A percentile compares a stretch with the other conserved stretches of the same genome.
Conservation (phyloP, 23 red algal species). For the Porphyridium purpureum region DNA sequence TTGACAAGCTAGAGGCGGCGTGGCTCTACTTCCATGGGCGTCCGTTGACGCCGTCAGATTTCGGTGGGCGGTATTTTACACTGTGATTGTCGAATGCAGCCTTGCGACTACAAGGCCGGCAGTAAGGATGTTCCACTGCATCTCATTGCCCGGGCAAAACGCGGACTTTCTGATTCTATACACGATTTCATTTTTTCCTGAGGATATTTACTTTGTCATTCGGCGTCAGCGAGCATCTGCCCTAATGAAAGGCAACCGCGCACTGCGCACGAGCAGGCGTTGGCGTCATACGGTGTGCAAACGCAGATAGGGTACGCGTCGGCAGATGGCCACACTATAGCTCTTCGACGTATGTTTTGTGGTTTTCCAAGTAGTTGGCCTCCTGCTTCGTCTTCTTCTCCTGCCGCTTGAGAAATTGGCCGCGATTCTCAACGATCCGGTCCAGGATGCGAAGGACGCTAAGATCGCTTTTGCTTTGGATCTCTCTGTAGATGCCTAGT, state of each 20-base stretch:
- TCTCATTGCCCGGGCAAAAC: neutral
- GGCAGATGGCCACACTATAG: conserved; percentile 4
- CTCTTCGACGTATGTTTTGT: conserved; percentile 78
- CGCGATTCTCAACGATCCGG: conserved; percentile 72
- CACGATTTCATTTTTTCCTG: neutral
- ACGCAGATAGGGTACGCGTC: no score
- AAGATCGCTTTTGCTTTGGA: conserved; percentile 37
- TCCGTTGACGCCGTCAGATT: neutral
- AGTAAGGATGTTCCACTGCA: neutral
- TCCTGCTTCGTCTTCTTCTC: conserved; percentile 61
- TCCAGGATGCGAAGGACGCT: conserved; percentile 61
- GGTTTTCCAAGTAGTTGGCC: conserved; percentile 47
- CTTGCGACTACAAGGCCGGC: neutral
- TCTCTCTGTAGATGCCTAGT: conserved; percentile 55
- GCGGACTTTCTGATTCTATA: neutral
- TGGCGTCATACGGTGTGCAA: no score
- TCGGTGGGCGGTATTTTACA: neutral
- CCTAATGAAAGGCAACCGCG: neutral
- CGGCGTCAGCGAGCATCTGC: neutral
- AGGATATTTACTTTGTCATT: neutral
- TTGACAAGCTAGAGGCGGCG: neutral
- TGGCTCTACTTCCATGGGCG: neutral
- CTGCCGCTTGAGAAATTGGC: conserved; percentile 54
- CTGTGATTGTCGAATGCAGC: neutral
- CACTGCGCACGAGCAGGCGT: conserved; percentile 1